Conservation (phyloP, 257 asterid genomes). For the Echium plantagineum region DNA sequence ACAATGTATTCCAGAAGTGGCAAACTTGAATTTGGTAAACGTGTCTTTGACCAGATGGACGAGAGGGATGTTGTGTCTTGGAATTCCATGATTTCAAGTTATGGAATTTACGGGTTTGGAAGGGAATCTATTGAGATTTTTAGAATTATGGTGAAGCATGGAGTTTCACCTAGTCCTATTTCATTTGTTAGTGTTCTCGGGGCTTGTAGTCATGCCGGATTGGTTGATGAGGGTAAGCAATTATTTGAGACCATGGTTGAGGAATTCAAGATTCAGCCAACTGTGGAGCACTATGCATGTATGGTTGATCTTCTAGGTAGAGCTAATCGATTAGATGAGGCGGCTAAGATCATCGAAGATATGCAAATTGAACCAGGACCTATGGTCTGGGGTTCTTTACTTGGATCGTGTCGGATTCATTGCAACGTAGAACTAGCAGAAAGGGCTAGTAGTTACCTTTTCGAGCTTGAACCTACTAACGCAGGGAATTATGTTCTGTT, state of each 20-base stretch:
- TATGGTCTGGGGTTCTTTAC: slow-evolving; percentile 81
- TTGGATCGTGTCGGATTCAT: slow-evolving; percentile 83
- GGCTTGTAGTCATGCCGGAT: slow-evolving; percentile 93
- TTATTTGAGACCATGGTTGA: slow-evolving; percentile 55
- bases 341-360: slow-evolving; percentile 52
- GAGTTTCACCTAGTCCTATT: slow-evolving; percentile 57
- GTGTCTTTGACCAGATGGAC: slow-evolving; percentile 52
- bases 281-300: slow-evolving; percentile 79
- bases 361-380: slow-evolving; percentile 75
- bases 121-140: slow-evolving; percentile 42
- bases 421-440: slow-evolving; percentile 69
- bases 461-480: slow-evolving; percentile 77
- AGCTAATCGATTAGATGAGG: slow-evolving; percentile 71
- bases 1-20: slow-evolving; percentile 89
- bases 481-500: slow-evolving; percentile 90
- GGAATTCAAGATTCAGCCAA: slow-evolving; percentile 39
- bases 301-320: slow-evolving; percentile 91
- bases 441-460: slow-evolving; percentile 53
- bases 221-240: slow-evolving; percentile 54
- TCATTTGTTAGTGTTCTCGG: slow-evolving; percentile 72
- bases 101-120: slow-evolving; percentile 70
- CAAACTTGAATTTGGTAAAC: slow-evolving; percentile 34
- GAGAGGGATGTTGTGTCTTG: slow-evolving; percentile 65
- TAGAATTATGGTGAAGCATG: slow-evolving; percentile 48
- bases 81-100: slow-evolving; percentile 81